Base-by-base conservation (phyloP, 108 stramenopile genomes). In the Heterococcus sp. region DNA sequence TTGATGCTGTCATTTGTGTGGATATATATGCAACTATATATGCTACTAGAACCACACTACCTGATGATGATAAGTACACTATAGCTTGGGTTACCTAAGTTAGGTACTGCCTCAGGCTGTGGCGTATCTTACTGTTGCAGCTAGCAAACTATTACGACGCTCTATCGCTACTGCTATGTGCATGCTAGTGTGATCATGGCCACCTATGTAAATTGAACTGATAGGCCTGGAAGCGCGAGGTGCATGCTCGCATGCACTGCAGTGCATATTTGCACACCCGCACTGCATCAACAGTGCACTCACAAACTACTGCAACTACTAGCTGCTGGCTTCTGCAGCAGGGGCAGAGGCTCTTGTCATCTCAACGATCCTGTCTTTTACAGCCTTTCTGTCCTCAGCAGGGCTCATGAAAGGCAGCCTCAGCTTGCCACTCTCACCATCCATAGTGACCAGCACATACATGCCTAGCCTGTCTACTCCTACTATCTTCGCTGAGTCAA, bases 391-490 rank as follows among this genome's bases (percentile, higher is more conserved):
- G 72, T 63, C 58, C 35, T 76, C 75, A 28, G 75, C 83, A 27
- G 76, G 81, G 1, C 83, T 34, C 11, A 78, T 66, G 68, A 85
- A 85, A 38, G 77, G 77, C 1, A 85, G 73, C 3, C 84, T 72
- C 46, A 85, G 31, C 68, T 85, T 85, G 29, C 77, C 72, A 2
- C 68, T 68, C 35, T 78, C 72, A 8, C 84, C 76, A 30, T 63
- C 79, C 66, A 74, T 72, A 58, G 65, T 69, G 3, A 78, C 72
- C 8, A 78, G 32, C 64, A 97, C 91, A 74, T 92, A 92, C 93
- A 97, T 95, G 32, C 96, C 96, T 65, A 94, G 82, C 27, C 92
- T 87, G 81, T 97, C 96, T 72, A 97, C 91, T 38, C 89, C 88
- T 0, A 92, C 93, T 40, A 97, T 94, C n/a, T 89, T 70, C 4